Conservation (phyloP, 768 basidiomycete genomes). For the Tubosaeta sp. region DNA sequence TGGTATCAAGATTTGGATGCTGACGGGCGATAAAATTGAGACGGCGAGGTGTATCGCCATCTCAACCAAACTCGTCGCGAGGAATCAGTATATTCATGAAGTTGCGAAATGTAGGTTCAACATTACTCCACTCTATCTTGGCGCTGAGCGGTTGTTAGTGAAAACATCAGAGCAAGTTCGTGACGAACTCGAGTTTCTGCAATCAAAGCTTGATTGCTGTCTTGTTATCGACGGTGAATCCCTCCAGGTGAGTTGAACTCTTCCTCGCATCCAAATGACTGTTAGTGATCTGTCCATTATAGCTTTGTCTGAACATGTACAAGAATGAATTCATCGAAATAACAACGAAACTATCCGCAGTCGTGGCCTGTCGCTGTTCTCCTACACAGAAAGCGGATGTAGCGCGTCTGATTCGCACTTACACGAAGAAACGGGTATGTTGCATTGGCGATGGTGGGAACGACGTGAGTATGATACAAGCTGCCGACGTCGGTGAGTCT, state of each 20-base stretch:
- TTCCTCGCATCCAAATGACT: background rate
- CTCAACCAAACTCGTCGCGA: slow-evolving; percentile 90
- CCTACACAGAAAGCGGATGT: slow-evolving; percentile 99
- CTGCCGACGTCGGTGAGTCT: slow-evolving; percentile 90
- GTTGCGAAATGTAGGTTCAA: slow-evolving; percentile 72
- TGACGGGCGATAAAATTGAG: slow-evolving; percentile 99
- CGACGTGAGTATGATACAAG: slow-evolving; percentile 99
- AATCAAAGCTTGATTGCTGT: slow-evolving; percentile 94
- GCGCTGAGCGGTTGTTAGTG: slow-evolving; percentile 46
- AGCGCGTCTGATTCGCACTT: slow-evolving; percentile 83
- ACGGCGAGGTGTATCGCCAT: slow-evolving; percentile 98
- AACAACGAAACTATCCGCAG: slow-evolving; percentile 91
- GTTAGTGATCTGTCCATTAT: background rate
- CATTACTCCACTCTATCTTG: background rate
- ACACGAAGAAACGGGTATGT: slow-evolving; percentile 93
- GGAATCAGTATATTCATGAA: slow-evolving; percentile 97
- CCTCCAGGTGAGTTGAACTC: slow-evolving; percentile 57
- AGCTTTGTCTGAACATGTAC: slow-evolving; percentile 91
- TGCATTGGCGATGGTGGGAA: slow-evolving; percentile 99
- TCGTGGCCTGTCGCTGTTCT: slow-evolving; percentile 96
- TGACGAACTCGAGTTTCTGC: slow-evolving; percentile 87
- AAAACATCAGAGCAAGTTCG: slow-evolving; percentile 78
- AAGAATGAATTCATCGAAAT: slow-evolving; percentile 94
- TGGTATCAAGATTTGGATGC: slow-evolving; percentile 99
- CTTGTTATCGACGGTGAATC: slow-evolving; percentile 98